These are phyloP conservation scores for Anthracocystis panici-leucophaei DNA, from an alignment of 1,284 basidiomycete species.

Conservation along the genomic window DNA sequence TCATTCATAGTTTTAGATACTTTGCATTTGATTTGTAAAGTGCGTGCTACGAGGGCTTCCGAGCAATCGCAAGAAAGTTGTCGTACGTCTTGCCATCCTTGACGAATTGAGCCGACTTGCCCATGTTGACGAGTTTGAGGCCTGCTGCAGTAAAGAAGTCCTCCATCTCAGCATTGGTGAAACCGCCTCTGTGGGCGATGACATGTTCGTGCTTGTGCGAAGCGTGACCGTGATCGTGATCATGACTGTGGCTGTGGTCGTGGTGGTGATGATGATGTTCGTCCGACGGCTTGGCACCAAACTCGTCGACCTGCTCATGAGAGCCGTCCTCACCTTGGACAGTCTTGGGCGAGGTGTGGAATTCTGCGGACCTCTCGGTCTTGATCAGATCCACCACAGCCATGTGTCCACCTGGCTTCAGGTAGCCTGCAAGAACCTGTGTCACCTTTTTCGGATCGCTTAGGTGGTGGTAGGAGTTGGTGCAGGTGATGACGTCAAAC, in stretches of 20 bases:
- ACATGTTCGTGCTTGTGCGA: constrained; percentile 36
- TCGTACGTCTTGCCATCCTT: constrained; percentile 37
- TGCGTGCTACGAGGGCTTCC: constrained; percentile 18
- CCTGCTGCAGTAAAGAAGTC: constrained; percentile 36
- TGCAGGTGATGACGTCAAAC: constrained; percentile 51
- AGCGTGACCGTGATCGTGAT: constrained; percentile 5
- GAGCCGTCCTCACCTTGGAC: constrained; percentile 17
- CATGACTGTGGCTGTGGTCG: constrained; percentile 11
- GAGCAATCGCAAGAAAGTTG: constrained; percentile 46
- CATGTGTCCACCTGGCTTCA: constrained; percentile 43
- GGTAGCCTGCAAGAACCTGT: constrained; percentile 25
- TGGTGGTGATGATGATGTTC: constrained; percentile 13
- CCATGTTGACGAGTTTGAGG: constrained; percentile 40
- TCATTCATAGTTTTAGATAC: no score
- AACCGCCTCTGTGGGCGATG: constrained; percentile 47
- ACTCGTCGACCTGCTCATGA: constrained; percentile 31
- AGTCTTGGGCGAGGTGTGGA: constrained; percentile 23
- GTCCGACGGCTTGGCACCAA: constrained; percentile 3
- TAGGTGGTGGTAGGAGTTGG: constrained; percentile 50
- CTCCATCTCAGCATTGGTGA: constrained; percentile 36
- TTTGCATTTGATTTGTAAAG: not conserved
- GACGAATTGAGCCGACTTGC: constrained; percentile 37
- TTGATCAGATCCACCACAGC: constrained; percentile 45
- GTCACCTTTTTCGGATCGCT: constrained; percentile 37
- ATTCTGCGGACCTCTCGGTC: constrained; percentile 21